Evolutionary conservation across 2,329 filamentous ascomycete species (phyloP), one percentile per base, ranked within the genome.

Genomic region (Teratosphaeria pseudoeucalypti): DNA sequence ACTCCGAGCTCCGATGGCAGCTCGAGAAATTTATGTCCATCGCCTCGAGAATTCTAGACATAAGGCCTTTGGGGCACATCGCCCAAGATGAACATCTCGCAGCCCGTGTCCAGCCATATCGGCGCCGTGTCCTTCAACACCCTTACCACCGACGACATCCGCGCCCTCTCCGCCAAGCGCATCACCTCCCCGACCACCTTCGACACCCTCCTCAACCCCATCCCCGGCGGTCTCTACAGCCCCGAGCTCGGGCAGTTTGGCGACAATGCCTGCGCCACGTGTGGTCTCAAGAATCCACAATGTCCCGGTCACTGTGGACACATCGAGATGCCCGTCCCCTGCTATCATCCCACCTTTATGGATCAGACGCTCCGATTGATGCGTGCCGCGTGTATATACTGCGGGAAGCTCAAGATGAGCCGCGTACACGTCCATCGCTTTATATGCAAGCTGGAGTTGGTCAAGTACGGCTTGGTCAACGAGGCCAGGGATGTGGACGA

Each of bases 281-380:
- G 94, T 77, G 90, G 92, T 66, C 82, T 95, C 65, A 88, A 86
- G 70, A 86, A 86, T 62, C 70, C 84, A 84, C 70, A 72, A 67
- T 99, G 95, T 73, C 90, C 92, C 6, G 95, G 95, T 60, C 95
- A 99, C 77, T 84, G 88, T 61, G 95, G 94, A 57, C 94, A 99
- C 72, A 95, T 99, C 73, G 90, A 96, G 68, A 85, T 99, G 12
- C 92, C 94, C 14, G 87, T 92, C 12, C 90, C 89, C 54, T 89
- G 96, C 57, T 99, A 97, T 73, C 92, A 99, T 74, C 90, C 92
- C n/a, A 88, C 91, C 1, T 97, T 96, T 71, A 88, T 99, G 80
- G 92, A 96, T 71, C 92, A 96, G 73, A 83, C 92, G 57, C 83
- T 95, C 64, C 87, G 89, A 53, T 80, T 99, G 54, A 81, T 99